Evolutionary conservation across 257 asterid genomes (phyloP), one percentile per base, ranked within the genome.

Genomic region (Oldenlandia corymbosa): DNA sequence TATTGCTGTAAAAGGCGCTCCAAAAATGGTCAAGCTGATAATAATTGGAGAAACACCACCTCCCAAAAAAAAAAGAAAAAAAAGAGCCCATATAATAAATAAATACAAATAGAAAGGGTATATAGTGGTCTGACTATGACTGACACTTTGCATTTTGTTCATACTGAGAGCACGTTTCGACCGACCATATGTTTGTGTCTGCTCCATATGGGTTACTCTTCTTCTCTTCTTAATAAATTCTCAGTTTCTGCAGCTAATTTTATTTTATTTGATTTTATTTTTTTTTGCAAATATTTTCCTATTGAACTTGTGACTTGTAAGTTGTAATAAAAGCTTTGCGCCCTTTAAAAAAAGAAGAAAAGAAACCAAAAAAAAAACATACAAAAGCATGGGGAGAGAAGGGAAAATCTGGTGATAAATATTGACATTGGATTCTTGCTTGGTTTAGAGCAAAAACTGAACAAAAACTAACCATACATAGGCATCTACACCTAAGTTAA

Each of bases 151-250:
- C 26, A 9, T n/a, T 51, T 6, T 30, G 49, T 24, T 54, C 63
- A 28, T 28, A 28, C 9, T 5, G 16, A 37, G 42, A 27, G 43
- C 70, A 65, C 70, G 70, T 66, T 66, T 54, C 32, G 27, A 54
- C 63, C 55, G 55, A 42, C 70, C 70, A 66, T 27, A 41, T 54
- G 63, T 66, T 41, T 39, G 23, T 55, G 45, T 18, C 47, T 12
- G 48, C 12, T 21, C 53, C 17, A 34, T 0, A 10, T 48, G 23
- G 20, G 7, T 16, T 41, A 41, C 45, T 41, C 7, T 14, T 5
- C 6, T 4, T 34, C 39, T 34, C 4, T 9, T 34, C 39, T 9
- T 6, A 48, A 48, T 31, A 63, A 20, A 32, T 41, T 58, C 41
- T n/a, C 32, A 1, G 31, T 12, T 36, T 14, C 45, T 62, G 21